phyloP scores from a whole-genome alignment of 2,329 filamentous ascomycete species.

The Calonectria pauciramosa region DNA sequence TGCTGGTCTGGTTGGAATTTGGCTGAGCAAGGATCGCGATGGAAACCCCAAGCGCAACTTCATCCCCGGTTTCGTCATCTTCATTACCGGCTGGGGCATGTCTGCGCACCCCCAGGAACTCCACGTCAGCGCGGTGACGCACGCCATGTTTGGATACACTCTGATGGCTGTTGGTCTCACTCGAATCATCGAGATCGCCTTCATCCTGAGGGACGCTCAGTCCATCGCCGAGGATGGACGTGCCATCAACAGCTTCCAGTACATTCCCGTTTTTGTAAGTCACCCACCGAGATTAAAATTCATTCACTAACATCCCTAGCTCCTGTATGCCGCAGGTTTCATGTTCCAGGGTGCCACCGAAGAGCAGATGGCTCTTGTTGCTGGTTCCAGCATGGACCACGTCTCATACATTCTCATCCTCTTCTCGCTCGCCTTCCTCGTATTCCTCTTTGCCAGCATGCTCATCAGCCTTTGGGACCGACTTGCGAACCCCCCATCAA shows the following conservation, averaged over 20 bases:
- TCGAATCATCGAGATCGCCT: constrained; percentile 91
- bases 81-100: constrained; percentile 97
- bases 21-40: constrained; percentile 87
- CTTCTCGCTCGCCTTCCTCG: constrained; percentile 88
- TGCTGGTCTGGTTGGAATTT: constrained; percentile 90
- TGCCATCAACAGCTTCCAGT: constrained; percentile 75
- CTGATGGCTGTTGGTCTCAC: constrained; percentile 90
- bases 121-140: constrained; percentile 87
- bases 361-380: constrained; percentile 89
- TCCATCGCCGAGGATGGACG: constrained; percentile 76
- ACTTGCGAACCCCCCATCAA: constrained; percentile 54
- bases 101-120: constrained; percentile 89
- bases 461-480: constrained; percentile 88
- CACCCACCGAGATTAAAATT: neutral
- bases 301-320: constrained; percentile 60
- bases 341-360: constrained; percentile 98
- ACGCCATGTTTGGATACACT: constrained; percentile 92
- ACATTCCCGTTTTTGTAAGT: constrained; percentile 70
- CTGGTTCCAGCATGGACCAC: constrained; percentile 82
- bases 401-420: constrained; percentile 94
- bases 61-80: constrained; percentile 89
- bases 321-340: constrained; percentile 93
- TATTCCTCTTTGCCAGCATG: constrained; percentile 93
- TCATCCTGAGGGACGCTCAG: constrained; percentile 82
- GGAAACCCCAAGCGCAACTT: constrained; percentile 93